These are phyloP conservation scores for Cordyceps tenuipes DNA, from an alignment of 2,329 filamentous ascomycete genomes.

Conservation along the genomic window DNA sequence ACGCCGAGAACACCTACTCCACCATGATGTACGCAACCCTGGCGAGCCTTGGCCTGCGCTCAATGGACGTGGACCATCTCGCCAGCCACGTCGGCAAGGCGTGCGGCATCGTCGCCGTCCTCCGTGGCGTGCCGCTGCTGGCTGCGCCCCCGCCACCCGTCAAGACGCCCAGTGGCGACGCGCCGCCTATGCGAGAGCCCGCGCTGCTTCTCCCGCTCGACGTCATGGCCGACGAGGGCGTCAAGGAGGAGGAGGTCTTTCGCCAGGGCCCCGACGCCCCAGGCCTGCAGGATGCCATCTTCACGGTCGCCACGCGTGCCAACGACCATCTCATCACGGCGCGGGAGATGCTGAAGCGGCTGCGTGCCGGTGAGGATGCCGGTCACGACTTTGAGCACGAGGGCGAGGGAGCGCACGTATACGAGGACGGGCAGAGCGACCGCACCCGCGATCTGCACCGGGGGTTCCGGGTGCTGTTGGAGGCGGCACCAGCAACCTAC, in stretches of 20 bases:
- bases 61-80: constrained; percentile 81
- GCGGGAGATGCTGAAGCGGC: constrained; percentile 77
- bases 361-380: constrained; percentile 63
- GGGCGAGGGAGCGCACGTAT: constrained; percentile 60
- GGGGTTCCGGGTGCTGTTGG: constrained; percentile 73
- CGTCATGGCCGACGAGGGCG: constrained; percentile 71
- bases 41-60: constrained; percentile 68
- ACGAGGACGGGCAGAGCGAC: constrained; percentile 29
- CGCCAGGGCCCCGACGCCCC: constrained; percentile 68
- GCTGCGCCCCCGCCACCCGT: constrained; percentile 57
- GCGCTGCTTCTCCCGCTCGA: constrained; percentile 75
- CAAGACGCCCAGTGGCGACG: constrained; percentile 32
- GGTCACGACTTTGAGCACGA: constrained; percentile 87
- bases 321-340: constrained; percentile 95
- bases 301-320: constrained; percentile 83
- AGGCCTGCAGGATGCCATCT: constrained; percentile 82
- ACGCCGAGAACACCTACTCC: constrained; percentile 91
- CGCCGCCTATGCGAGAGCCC: constrained; percentile 33
- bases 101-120: constrained; percentile 73
- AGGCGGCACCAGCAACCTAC: constrained; percentile 65
- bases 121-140: constrained; percentile 84
- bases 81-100: constrained; percentile 95
- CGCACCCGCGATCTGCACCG: constrained; percentile 39
- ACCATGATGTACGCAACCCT: constrained; percentile 85
- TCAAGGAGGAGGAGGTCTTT: constrained; percentile 86